Conservation (phyloP, 495 filamentous ascomycete species). For the Pyrenopolyporus hunteri region DNA sequence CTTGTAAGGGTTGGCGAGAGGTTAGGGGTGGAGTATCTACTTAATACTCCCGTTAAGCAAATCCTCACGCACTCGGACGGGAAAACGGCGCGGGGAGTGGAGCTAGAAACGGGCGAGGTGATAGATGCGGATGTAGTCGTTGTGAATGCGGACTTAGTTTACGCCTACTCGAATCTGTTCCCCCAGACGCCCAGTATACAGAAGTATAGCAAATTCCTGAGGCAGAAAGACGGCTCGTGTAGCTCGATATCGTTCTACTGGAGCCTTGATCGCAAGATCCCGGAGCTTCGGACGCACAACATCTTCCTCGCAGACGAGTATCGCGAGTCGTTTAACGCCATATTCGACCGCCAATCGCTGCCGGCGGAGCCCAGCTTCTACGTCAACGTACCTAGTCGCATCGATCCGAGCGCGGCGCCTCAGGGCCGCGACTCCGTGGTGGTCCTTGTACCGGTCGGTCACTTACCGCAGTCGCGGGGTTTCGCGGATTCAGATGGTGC, state of each 20-base stretch:
- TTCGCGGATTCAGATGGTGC: slow-evolving; percentile 30
- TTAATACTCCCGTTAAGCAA: slow-evolving; percentile 56
- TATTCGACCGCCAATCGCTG: slow-evolving; percentile 68
- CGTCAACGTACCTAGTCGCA: slow-evolving; percentile 70
- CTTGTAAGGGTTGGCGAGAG: slow-evolving; percentile 61
- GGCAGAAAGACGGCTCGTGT: slow-evolving; percentile 61
- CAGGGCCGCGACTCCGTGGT: slow-evolving; percentile 64
- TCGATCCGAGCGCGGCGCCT: slow-evolving; percentile 70
- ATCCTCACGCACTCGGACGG: slow-evolving; percentile 56
- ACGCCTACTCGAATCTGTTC: slow-evolving; percentile 71
- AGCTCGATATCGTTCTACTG: slow-evolving; percentile 79
- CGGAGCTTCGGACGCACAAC: slow-evolving; percentile 69
- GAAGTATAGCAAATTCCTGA: slow-evolving; percentile 54
- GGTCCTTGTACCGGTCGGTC: slow-evolving; percentile 71
- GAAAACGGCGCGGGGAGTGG: slow-evolving; percentile 58
- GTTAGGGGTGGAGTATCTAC: slow-evolving; percentile 62
- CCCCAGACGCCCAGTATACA: slow-evolving; percentile 34
- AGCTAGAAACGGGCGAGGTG: slow-evolving; percentile 56
- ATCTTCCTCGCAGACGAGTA: slow-evolving; percentile 76
- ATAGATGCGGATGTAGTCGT: slow-evolving; percentile 66
- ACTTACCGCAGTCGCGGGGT: slow-evolving; percentile 47
- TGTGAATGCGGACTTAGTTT: slow-evolving; percentile 72
- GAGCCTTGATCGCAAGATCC: slow-evolving; percentile 61
- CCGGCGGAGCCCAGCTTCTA: slow-evolving; percentile 72
- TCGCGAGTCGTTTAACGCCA: slow-evolving; percentile 69